Evolutionary conservation across 2,329 filamentous ascomycete species (phyloP).

Genomic region (Exophiala alcalophila): DNA sequence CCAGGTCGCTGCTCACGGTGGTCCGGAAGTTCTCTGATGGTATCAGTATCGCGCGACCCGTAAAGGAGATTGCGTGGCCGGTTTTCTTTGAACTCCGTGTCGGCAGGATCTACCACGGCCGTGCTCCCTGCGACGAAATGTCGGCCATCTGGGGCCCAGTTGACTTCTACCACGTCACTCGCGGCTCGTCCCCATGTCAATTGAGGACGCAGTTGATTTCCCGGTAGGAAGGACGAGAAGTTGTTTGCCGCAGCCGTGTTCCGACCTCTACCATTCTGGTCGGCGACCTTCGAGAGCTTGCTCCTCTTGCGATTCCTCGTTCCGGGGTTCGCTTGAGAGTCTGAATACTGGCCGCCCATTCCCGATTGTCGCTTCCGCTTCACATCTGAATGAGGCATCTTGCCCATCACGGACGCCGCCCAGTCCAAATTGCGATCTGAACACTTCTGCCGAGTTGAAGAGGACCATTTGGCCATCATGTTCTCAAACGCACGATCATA

Average conservation of each 20-base stretch:
- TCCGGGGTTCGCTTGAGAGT: too few species aligned
- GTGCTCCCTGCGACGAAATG: slow-evolving; percentile 57
- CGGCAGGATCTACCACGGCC: slow-evolving; percentile 32
- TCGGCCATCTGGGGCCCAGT: slow-evolving; percentile 56
- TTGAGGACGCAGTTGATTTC: slow-evolving; percentile 30
- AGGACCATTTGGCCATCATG: slow-evolving; percentile 10
- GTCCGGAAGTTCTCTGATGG: slow-evolving; percentile 47
- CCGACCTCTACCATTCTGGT: too few species aligned
- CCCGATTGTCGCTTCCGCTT: slow-evolving; percentile 1
- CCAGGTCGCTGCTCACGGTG: slow-evolving; percentile 47
- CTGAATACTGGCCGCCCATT: too few species aligned
- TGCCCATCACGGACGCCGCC: slow-evolving; percentile 5
- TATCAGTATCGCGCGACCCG: slow-evolving; percentile 37
- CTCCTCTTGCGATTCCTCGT: too few species aligned
- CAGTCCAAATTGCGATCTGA: neutral
- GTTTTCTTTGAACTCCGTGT: slow-evolving; percentile 29
- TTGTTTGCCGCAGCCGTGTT: too few species aligned
- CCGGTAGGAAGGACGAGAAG: too few species aligned
- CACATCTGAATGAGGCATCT: slow-evolving; percentile 3
- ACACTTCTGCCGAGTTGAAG: slow-evolving; percentile 6
- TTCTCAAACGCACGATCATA: slow-evolving; percentile 4
- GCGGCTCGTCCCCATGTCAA: slow-evolving; percentile 57
- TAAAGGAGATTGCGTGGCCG: slow-evolving; percentile 36
- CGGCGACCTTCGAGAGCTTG: too few species aligned
- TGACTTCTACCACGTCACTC: slow-evolving; percentile 55